Evolutionary conservation across 208 protist species (phyloP), one percentile per base, ranked within the genome.

Genomic region (Leishmania guyanensis): DNA sequence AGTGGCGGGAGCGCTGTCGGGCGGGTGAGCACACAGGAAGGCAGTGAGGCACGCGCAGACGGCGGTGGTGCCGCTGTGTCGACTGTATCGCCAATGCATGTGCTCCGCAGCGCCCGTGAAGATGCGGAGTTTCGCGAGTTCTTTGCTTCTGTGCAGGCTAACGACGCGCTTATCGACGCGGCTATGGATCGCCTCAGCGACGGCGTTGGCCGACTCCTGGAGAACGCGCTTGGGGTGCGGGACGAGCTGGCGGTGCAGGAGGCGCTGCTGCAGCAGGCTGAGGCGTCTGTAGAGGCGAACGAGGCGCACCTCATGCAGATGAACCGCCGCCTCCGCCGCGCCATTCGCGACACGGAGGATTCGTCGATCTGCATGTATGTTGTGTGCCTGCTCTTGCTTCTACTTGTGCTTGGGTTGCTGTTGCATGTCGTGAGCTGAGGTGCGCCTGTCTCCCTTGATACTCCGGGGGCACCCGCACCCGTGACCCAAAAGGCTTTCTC

Each of bases 111-210:
- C 66, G 81, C 88, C 16, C 86, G 88, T 29, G 86, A 94, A 53
- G 90, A 94, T 50, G 88, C 66, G n/a, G 90, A 94, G 78, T 97
- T 97, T 72, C 48, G 53, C 3, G 80, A 90, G 70, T 97, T 94
- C 79, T 94, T 93, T 80, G 66, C 78, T 0, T 80, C 77, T 3
- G 89, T 91, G 9, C 78, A 91, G 56, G 83, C 83, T 39, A 92
- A 92, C 65, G 87, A 97, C 76, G 77, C 75, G 4, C 79, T 89
- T 0, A 95, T 97, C 36, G 92, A 95, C 76, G 78, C 81, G 39
- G 81, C 90, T 10, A 85, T 97, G 22, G 92, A 94, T 77, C 89
- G 92, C 56, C 91, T 97, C 46, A 79, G 75, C 48, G 84, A 79
- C 5, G 91, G 93, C 39, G 87, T 95, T 22, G 72, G 83, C 48